Evolutionary conservation across 768 basidiomycete genomes (phyloP).

Genomic region (Leccinum uliginosum): DNA sequence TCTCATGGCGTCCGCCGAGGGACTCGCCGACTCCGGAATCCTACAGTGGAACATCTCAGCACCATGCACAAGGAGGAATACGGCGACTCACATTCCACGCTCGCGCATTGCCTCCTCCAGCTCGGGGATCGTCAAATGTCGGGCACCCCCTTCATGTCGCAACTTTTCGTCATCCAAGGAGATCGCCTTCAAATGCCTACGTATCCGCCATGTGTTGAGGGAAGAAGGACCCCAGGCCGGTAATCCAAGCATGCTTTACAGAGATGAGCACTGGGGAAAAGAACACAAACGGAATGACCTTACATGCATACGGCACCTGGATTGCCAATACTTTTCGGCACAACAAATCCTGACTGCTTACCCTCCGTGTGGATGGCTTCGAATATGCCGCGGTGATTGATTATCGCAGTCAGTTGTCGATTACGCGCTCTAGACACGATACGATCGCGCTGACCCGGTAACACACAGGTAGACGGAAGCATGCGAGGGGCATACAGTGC

Average conservation of each 20-base stretch:
- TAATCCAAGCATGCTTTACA: constrained; percentile 38
- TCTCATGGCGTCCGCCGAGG: constrained; percentile 42
- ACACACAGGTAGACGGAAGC: constrained; percentile 82
- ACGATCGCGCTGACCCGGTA: constrained; percentile 75
- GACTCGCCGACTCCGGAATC: constrained; percentile 29
- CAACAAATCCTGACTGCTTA: constrained; percentile 27
- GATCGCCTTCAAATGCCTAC: constrained; percentile 37
- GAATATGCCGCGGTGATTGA: constrained; percentile 36
- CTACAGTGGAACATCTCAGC: constrained; percentile 26
- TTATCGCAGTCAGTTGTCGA: constrained; percentile 39
- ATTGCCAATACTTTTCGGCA: constrained; percentile 6
- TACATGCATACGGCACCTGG: constrained; percentile 55
- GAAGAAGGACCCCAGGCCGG: constrained; percentile 36
- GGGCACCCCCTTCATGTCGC: constrained; percentile 41
- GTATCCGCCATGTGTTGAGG: constrained; percentile 33
- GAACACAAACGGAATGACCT: constrained; percentile 18
- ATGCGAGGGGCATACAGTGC: constrained; percentile 82
- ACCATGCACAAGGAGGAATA: neutral
- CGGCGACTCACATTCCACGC: constrained; percentile 65
- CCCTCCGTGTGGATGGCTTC: constrained; percentile 33
- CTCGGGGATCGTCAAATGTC: constrained; percentile 47
- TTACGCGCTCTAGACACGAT: constrained; percentile 49
- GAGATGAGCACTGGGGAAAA: constrained; percentile 11
- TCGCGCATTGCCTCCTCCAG: constrained; percentile 66
- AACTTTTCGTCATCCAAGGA: constrained; percentile 63